Evolutionary conservation across 306 rosid species (phyloP), one percentile per base, ranked within the genome.

Genomic region (Prosopis cineraria): DNA sequence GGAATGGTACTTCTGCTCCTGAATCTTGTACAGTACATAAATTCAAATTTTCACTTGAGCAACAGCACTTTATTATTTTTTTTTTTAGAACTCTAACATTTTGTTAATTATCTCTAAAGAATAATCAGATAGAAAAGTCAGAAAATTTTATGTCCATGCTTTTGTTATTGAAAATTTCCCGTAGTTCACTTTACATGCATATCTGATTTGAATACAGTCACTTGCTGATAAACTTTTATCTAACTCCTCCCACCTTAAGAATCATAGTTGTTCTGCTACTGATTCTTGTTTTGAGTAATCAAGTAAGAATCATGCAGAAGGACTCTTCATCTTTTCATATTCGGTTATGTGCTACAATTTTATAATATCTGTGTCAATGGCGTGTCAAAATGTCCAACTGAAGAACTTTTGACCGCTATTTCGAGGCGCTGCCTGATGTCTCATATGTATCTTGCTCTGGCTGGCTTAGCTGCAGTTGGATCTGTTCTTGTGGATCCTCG

Each of bases 391-490:
- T 75, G 60, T 55, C 48, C 41, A 16, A 41, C 25, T 55, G 43
- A 44, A 22, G 50, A 81, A 63, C 65, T 48, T 69, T 72, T 63
- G 29, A 73, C 30, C 40, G n/a, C 79, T 72, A 79, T 70, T 80
- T 85, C 20, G 74, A 76, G 68, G 77, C 81, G 67, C 74, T 83
- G 45, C 50, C 79, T 20, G 86, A 79, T 43, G 82, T 84, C 68
- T 68, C 84, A 59, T 80, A 87, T 4, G 34, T 60, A 47, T 88
- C 88, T 74, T 72, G 87, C 59, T 86, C 87, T 20, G 84, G 86
- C 64, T 70, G 88, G 79, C 83, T 75, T 78, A 84, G 83, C 63
- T 88, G 95, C 75, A 91, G 93, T 34, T 74, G 89, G 74, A 84
- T 25, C 14, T 84, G 84, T 43, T 78, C 74, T 74, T 79, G 86